A percentile compares a stretch with the other conserved stretches of the same genome.
Evolutionary conservation across 257 asterid genomes (phyloP).

Genomic region (Forsythia suspensa): DNA sequence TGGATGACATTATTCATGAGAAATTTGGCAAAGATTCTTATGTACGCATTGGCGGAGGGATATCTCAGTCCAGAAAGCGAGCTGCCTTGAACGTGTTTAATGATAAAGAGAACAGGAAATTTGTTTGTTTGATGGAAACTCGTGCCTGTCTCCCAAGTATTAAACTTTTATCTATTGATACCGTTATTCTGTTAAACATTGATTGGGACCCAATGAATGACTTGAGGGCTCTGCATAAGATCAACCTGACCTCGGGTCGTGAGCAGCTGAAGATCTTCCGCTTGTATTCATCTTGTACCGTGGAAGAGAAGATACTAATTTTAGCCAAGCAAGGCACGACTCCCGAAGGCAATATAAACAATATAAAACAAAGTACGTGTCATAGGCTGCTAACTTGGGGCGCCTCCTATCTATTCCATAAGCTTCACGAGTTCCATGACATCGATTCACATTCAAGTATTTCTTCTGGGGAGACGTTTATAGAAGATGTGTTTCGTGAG

Average conservation of each 20-base stretch:
- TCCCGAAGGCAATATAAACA: conserved; percentile 32
- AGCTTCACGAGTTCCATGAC: conserved; percentile 37
- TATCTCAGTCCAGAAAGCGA: conserved; percentile 29
- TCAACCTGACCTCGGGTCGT: conserved; percentile 43
- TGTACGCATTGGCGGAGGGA: conserved; percentile 36
- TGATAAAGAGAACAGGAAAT: conserved; percentile 31
- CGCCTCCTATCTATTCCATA: conserved; percentile 43
- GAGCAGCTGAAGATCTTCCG: conserved; percentile 62
- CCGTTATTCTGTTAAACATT: conserved; percentile 54
- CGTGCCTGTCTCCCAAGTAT: conserved; percentile 51
- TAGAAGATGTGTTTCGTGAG: conserved; percentile 58
- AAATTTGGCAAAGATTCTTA: conserved; percentile 53
- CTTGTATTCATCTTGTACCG: conserved; percentile 48
- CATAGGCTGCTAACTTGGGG: conserved; percentile 59
- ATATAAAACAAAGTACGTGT: conserved; percentile 36
- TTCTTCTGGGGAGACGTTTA: conserved; percentile 29
- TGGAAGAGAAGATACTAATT: conserved; percentile 61
- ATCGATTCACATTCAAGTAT: conserved; percentile 18
- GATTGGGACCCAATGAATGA: conserved; percentile 70
- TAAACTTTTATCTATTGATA: conserved; percentile 44
- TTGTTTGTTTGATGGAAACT: conserved; percentile 57
- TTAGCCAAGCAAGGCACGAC: conserved; percentile 54
- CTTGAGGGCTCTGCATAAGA: conserved; percentile 53
- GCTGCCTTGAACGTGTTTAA: conserved; percentile 39
- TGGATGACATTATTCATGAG: conserved; percentile 54